These are phyloP conservation scores for Ustilago curta DNA, from an alignment of 1,284 basidiomycete genomes.

Conservation along the genomic window DNA sequence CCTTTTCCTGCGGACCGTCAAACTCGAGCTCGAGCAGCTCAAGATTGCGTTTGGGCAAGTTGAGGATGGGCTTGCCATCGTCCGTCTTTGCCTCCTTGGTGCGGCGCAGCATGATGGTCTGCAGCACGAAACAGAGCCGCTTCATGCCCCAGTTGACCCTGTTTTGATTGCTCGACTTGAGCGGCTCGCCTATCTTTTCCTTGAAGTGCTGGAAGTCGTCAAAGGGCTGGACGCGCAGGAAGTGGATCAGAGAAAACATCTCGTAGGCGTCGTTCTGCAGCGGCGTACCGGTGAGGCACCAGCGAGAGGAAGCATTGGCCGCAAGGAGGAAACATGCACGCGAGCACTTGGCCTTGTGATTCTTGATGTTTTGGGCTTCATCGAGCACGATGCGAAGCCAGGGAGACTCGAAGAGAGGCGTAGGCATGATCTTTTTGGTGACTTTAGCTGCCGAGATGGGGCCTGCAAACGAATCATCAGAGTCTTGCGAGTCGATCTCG, in stretches of 20 bases:
- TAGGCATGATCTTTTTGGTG: conserved; percentile 66
- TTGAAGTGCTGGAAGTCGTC: conserved; percentile 85
- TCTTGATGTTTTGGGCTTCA: conserved; percentile 98
- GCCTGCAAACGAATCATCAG: conserved; percentile 62
- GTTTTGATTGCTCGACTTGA: conserved; percentile 70
- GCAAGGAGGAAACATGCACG: conserved; percentile 82
- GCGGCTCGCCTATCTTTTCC: conserved; percentile 80
- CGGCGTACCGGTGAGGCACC: conserved; percentile 71
- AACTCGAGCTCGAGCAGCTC: conserved; percentile 75
- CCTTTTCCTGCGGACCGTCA: conserved; percentile 75
- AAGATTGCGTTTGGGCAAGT: conserved; percentile 81
- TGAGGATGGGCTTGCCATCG: conserved; percentile 79
- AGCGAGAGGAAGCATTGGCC: conserved; percentile 51
- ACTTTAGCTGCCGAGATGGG: conserved; percentile 67
- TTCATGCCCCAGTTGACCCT: conserved; percentile 65
- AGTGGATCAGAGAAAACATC: conserved; percentile 88
- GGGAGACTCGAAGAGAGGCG: conserved; percentile 80
- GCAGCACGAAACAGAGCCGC: conserved; percentile 78
- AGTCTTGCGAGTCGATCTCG: conserved; percentile 68
- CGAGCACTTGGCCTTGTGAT: conserved; percentile 81
- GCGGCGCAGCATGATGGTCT: conserved; percentile 89
- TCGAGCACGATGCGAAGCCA: conserved; percentile 91
- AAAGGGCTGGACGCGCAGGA: conserved; percentile 85
- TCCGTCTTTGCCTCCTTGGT: conserved; percentile 82
- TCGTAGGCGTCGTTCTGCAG: conserved; percentile 88